phyloP scores from a whole-genome alignment of 768 basidiomycete species.

The Psilocybe cubensis region DNA sequence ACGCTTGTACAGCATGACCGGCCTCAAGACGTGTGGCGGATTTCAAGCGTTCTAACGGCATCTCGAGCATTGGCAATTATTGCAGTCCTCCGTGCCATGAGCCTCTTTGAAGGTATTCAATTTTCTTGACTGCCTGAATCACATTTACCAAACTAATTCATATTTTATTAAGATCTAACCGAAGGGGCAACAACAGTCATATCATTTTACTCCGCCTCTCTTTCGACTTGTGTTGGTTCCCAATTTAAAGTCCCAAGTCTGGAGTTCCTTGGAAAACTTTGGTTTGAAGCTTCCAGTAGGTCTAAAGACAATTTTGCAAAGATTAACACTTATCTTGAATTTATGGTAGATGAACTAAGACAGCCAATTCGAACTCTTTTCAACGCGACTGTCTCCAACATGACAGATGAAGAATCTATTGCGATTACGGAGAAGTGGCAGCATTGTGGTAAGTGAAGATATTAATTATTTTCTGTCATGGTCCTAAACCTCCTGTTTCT shows the following conservation, averaged over 20 bases:
- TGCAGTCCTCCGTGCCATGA: slow-evolving; percentile 68
- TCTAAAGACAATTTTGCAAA: neutral
- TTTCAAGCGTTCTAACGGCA: slow-evolving; percentile 74
- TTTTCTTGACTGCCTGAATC: neutral
- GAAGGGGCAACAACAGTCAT: slow-evolving; percentile 74
- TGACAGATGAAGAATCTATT: slow-evolving; percentile 71
- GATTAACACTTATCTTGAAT: slow-evolving; percentile 5
- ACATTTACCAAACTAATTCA: neutral
- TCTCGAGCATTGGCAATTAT: slow-evolving; percentile 69
- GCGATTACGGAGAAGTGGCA: slow-evolving; percentile 65
- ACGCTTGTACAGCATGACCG: slow-evolving; percentile 42
- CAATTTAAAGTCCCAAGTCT: slow-evolving; percentile 72
- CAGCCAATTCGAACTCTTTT: slow-evolving; percentile 80
- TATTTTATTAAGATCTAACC: slow-evolving; percentile 55
- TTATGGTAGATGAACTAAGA: slow-evolving; percentile 65
- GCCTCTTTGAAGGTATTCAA: slow-evolving; percentile 67
- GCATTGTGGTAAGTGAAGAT: slow-evolving; percentile 60
- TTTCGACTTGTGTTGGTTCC: slow-evolving; percentile 63
- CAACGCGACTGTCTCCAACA: slow-evolving; percentile 67
- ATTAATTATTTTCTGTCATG: neutral
- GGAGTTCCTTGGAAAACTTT: slow-evolving; percentile 70
- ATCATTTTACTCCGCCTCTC: slow-evolving; percentile 78
- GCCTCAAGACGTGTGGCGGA: slow-evolving; percentile 63
- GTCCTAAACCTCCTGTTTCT: neutral
- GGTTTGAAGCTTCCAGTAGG: slow-evolving; percentile 79